Conservation (phyloP, 306 rosid genomes). For the Trifolium subterraneum region DNA sequence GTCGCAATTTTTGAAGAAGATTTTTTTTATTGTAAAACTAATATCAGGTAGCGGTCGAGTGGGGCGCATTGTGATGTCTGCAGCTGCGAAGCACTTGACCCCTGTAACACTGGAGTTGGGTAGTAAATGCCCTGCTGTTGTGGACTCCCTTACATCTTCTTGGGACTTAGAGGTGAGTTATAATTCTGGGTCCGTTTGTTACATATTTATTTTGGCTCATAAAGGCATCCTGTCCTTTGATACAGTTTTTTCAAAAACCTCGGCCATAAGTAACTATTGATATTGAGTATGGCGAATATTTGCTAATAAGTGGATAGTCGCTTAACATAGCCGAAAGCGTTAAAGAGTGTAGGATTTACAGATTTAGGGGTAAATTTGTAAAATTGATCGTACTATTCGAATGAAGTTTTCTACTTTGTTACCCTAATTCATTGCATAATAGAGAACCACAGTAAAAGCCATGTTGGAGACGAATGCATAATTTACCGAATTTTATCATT, state of each 20-base stretch:
- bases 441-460: neutral
- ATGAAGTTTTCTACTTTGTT: too few relatives aligned
- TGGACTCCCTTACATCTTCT: conserved; percentile 69
- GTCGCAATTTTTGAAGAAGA: neutral
- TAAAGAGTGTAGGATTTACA: neutral
- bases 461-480: neutral
- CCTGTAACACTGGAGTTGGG: conserved; percentile 81
- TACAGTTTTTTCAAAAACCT: too few relatives aligned
- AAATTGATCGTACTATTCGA: too few relatives aligned
- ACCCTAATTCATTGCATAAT: neutral
- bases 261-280: too few relatives aligned
- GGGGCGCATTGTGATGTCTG: conserved; percentile 68
- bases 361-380: neutral
- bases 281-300: too few relatives aligned
- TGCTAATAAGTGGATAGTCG: too few relatives aligned
- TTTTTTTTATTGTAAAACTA: neutral
- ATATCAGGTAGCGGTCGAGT: conserved; percentile 65
- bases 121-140: conserved; percentile 80
- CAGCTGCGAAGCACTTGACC: conserved; percentile 70
- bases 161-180: conserved; percentile 56
- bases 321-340: neutral
- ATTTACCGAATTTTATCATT: neutral
- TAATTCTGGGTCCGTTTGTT: too few relatives aligned
- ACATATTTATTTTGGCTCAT: neutral
- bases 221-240: neutral